phyloP scores from a whole-genome alignment of 2,329 filamentous ascomycete genomes.

The Aspergillus brunneoviolaceus region DNA sequence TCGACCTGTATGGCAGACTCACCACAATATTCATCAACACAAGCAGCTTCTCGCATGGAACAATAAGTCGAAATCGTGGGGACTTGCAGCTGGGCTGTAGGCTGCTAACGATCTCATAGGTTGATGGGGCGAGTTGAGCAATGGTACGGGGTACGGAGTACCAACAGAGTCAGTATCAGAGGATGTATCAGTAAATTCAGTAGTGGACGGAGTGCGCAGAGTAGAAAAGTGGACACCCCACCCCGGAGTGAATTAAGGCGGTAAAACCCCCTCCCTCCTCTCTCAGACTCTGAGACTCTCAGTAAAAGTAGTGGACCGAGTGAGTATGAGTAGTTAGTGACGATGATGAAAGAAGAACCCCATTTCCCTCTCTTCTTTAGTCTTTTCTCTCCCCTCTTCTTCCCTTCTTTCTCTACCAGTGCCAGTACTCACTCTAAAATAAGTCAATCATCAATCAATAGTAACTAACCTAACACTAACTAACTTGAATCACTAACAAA shows the following conservation, averaged over 20 bases:
- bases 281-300: not conserved
- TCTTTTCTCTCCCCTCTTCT: not conserved
- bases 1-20: constrained; percentile 12
- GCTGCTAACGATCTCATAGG: not conserved
- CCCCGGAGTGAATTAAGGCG: not conserved
- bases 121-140: not conserved
- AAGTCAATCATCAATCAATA: not conserved
- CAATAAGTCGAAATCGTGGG: not conserved
- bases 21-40: not conserved
- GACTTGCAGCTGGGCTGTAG: not conserved
- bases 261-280: not conserved
- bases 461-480: not conserved
- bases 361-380: not conserved
- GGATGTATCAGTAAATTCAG: not conserved
- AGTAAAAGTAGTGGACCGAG: too few relatives aligned
- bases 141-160: not conserved
- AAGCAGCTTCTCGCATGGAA: not conserved
- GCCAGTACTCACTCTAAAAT: not conserved
- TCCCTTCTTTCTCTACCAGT: not conserved
- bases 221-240: not conserved
- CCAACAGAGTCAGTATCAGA: not conserved
- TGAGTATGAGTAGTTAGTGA: not conserved
- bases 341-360: not conserved
- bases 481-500: not conserved
- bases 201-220: too few relatives aligned